Evolutionary conservation across 2,329 filamentous ascomycete genomes (phyloP).

Genomic region (Nakataea oryzae): DNA sequence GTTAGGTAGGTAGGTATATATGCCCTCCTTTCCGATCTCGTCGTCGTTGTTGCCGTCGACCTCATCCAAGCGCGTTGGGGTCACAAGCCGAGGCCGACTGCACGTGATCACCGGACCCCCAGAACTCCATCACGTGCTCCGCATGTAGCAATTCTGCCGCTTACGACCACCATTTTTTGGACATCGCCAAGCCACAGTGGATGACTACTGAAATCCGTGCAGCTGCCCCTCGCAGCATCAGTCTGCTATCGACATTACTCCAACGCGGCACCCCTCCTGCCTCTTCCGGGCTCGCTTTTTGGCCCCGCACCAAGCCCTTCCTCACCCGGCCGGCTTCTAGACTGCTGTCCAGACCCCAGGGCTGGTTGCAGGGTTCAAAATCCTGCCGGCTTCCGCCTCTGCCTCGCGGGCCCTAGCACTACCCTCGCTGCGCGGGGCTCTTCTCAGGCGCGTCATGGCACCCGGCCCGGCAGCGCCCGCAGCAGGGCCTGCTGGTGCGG

Average conservation of each 20-base stretch:
- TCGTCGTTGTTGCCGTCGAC: background rate
- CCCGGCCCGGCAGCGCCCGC: constrained; percentile 3
- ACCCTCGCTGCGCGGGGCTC: constrained; percentile 1
- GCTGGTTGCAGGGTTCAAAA: background rate
- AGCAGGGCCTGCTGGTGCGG: background rate
- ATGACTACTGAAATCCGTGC: background rate
- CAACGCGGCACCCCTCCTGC: background rate
- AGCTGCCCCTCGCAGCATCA: background rate
- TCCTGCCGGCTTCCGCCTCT: background rate
- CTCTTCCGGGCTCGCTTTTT: background rate
- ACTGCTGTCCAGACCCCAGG: background rate
- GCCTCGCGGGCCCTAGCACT: background rate
- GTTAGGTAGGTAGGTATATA: no score
- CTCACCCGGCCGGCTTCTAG: background rate
- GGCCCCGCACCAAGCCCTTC: background rate
- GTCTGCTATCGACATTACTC: background rate
- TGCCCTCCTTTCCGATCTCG: background rate
- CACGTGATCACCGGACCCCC: background rate
- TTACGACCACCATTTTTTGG: background rate
- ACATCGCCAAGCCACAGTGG: background rate
- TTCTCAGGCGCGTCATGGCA: constrained; percentile 11
- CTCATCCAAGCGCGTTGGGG: background rate
- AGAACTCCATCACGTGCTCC: background rate
- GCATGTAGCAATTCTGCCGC: background rate
- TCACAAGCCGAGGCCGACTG: background rate